Evolutionary conservation across 1,284 basidiomycete species (phyloP).

Genomic region (Lentinula novae-zelandiae): DNA sequence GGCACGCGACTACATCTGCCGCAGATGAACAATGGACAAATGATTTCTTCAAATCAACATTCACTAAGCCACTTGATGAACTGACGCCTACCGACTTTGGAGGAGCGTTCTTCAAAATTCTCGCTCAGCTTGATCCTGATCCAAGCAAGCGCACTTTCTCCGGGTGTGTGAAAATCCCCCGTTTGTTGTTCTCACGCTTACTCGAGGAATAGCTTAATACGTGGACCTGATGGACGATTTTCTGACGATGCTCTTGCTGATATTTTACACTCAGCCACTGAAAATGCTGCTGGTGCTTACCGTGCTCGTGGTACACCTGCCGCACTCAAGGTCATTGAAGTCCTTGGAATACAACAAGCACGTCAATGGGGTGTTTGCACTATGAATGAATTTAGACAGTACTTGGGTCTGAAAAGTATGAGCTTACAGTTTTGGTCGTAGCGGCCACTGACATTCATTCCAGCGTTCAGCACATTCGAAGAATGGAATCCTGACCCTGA

Average conservation of each 20-base stretch:
- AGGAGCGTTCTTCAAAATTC: slow-evolving; percentile 17
- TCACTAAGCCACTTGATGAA: slow-evolving; percentile 30
- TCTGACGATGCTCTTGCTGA: slow-evolving; percentile 41
- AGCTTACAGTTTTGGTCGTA: slow-evolving; percentile 2
- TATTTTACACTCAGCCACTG: slow-evolving; percentile 39
- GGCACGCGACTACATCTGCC: slow-evolving; percentile 33
- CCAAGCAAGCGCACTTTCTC: slow-evolving; percentile 33
- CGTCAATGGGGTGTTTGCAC: slow-evolving; percentile 31
- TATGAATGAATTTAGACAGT: slow-evolving; percentile 60
- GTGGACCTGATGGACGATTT: slow-evolving; percentile 32
- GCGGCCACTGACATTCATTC: background rate
- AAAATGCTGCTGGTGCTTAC: slow-evolving; percentile 40
- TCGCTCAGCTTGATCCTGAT: slow-evolving; percentile 21
- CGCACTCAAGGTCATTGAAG: slow-evolving; percentile 40
- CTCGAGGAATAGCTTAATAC: slow-evolving; percentile 21
- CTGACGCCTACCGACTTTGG: slow-evolving; percentile 27
- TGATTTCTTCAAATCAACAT: slow-evolving; percentile 29
- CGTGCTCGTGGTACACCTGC: slow-evolving; percentile 38
- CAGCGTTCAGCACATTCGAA: slow-evolving; percentile 41
- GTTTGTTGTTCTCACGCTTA: background rate
- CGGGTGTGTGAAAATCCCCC: slow-evolving; percentile 22
- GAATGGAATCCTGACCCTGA: slow-evolving; percentile 56
- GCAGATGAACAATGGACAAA: slow-evolving; percentile 41
- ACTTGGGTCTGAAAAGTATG: slow-evolving; percentile 40
- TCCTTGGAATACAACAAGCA: slow-evolving; percentile 41